A percentile compares a stretch with the other conserved stretches of the same genome.
Conservation (phyloP, 495 filamentous ascomycete genomes). For the Daldinia vernicosa region DNA sequence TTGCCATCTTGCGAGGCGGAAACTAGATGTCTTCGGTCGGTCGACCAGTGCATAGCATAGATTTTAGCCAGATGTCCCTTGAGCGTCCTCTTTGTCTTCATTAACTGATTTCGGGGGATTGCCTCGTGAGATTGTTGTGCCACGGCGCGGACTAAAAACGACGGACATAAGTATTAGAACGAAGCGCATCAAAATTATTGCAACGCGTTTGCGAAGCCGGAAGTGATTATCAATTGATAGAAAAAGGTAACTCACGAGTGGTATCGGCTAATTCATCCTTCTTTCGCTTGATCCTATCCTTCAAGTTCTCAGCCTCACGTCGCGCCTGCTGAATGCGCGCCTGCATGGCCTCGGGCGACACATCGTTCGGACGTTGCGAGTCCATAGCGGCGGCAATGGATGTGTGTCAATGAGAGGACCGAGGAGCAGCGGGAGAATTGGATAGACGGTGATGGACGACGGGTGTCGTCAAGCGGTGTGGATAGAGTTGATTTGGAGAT, state of each 20-base stretch:
- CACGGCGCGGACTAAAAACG: conserved; percentile 81
- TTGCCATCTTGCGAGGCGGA: conserved; percentile 99
- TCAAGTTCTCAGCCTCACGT: conserved; percentile 96
- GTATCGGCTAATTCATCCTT: conserved; percentile 99
- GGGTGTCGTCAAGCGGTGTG: conserved; percentile 42
- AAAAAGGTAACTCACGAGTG: conserved; percentile 74
- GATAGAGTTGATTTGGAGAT: conserved; percentile 38
- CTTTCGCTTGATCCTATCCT: conserved; percentile 99
- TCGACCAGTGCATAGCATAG: conserved; percentile 99
- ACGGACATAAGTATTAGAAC: not conserved
- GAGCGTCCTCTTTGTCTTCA: conserved; percentile 93
- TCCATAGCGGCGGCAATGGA: conserved; percentile 53
- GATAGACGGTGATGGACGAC: conserved; percentile 35
- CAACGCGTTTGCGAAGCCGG: not conserved
- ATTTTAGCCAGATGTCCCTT: conserved; percentile 99
- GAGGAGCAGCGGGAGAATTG: conserved; percentile 39
- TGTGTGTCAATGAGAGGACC: conserved; percentile 42
- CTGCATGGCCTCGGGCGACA: conserved; percentile 70
- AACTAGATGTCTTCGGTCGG: conserved; percentile 95
- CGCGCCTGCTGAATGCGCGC: conserved; percentile 92
- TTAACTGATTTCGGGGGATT: conserved; percentile 85
- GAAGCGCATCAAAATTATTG: not conserved
- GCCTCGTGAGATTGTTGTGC: conserved; percentile 87
- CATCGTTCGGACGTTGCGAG: conserved; percentile 62
- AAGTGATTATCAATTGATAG: conserved; percentile 12